Percentiles rank a stretch among this genome's conserved stretches.
Evolutionary conservation across 164 flowering plant genomes (phyloP).

Genomic region (Liquidambar formosana): DNA sequence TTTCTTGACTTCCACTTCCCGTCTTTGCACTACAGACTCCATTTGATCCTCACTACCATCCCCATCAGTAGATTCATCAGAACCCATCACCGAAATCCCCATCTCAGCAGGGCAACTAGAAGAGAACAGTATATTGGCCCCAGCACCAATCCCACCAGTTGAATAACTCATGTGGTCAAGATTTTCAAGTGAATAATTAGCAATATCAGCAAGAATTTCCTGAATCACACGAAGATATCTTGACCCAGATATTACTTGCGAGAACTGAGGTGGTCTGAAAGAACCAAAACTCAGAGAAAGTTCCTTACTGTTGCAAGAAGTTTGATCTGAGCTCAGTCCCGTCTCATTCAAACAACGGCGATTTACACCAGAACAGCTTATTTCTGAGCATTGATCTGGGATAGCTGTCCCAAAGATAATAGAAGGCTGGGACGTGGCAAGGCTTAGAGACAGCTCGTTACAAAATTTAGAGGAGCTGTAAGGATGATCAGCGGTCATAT

Average conservation of each 20-base stretch:
- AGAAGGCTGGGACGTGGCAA: conserved; percentile 53
- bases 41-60: conserved; percentile 23
- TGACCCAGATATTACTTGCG: conserved; percentile 47
- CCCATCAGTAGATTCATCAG: conserved; percentile 27
- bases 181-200: conserved; percentile 57
- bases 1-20: conserved; percentile 50
- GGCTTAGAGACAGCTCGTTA: conserved; percentile 72
- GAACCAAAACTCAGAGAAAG: conserved; percentile 37
- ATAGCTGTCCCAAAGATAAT: conserved; percentile 19
- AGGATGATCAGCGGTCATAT: conserved; percentile 20
- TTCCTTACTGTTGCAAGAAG: conserved; percentile 41
- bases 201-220: conserved; percentile 71
- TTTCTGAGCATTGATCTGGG: conserved; percentile 55
- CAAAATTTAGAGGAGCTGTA: conserved; percentile 29
- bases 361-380: conserved; percentile 34
- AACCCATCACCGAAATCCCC: conserved; percentile 13
- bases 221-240: conserved; percentile 62
- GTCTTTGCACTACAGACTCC: conserved; percentile 26
- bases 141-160: conserved; percentile 13
- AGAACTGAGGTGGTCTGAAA: conserved; percentile 24
- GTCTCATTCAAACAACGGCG: conserved; percentile 27
- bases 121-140: conserved; percentile 20
- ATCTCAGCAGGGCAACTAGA: conserved; percentile 25
- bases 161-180: conserved; percentile 24
- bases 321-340: conserved; percentile 42